Evolutionary conservation across 805 yeast species (phyloP), one percentile per base, ranked within the genome.

Genomic region (Nakazawaea anatomiae): DNA sequence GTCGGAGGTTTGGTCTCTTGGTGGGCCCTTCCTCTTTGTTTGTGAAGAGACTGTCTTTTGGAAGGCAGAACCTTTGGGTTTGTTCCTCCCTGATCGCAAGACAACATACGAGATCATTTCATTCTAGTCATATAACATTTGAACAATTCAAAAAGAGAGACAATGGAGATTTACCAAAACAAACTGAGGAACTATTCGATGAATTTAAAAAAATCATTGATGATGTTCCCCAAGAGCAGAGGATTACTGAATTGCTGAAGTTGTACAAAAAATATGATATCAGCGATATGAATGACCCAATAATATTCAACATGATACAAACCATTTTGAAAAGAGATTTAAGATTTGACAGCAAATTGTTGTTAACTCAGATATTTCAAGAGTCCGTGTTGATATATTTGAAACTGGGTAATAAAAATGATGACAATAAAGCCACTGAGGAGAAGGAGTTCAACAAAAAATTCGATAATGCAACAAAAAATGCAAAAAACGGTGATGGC

Each of bases 351-450:
- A 18, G 35, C 31, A 49, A 49, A 39, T 34, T 49, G 35, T n/a
- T 49, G 18, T 39, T 49, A 35, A 44, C 52, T 27, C 52, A 49
- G 27, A 49, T 49, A 7, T 49, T 49, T 43, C 52, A 49, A 34
- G 52, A 49, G 31, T 42, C 51, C 69, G 61, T 58, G 67, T 66
- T 48, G 77, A 63, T 58, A 62, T 59, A 53, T 54, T 52, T 42
- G 60, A 48, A 59, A 27, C 48, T 65, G 51, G 48, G 53, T 9
- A 65, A 61, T 58, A 58, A 52, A 55, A 58, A 38, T 55, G 48
- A 39, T 55, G 36, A n/a, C 10, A 41, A 39, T 10, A 34, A 32
- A 29, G 11, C 6, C 34, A 34, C 29, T 42, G 27, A 18, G 18
- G 34, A 42, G 35, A 42, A 42, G 9, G 44, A 27, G 6, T 42